Percentiles rank a stretch among this genome's conserved stretches.
These are phyloP conservation scores for Rutidosis leptorrhynchoides DNA, from an alignment of 129 eudicot genomes.

Conservation along the genomic window DNA sequence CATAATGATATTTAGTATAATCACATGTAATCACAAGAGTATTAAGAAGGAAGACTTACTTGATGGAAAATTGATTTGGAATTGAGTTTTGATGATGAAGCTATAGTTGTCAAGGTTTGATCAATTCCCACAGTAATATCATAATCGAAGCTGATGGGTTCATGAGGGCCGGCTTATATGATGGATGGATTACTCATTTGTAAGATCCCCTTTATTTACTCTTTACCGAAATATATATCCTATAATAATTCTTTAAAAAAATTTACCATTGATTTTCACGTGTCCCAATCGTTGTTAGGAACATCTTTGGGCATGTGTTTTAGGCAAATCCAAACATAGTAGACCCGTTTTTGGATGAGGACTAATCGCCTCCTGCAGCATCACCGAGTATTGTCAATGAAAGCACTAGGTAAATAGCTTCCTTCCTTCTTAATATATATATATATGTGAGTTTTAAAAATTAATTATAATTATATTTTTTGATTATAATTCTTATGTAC, in stretches of 20 bases:
- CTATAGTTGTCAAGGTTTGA: too few species aligned
- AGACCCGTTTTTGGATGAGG: conserved; percentile 76
- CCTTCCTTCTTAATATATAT: background rate
- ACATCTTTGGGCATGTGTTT: too few species aligned
- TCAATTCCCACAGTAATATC: too few species aligned
- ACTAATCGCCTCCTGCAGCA: conserved; percentile 78
- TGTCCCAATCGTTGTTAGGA: too few species aligned
- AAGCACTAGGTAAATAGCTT: conserved; percentile 66
- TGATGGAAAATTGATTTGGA: too few species aligned
- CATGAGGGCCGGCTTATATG: conserved; percentile 98
- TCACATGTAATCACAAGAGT: too few species aligned
- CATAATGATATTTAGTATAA: too few species aligned
- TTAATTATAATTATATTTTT: too few species aligned
- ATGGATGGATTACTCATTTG: conserved; percentile 99
- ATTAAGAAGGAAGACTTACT: too few species aligned
- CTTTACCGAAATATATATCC: conserved; percentile 3
- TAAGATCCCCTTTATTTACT: conserved; percentile 32
- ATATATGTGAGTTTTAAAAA: background rate
- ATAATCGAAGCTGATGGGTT: conserved; percentile 97
- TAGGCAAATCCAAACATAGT: conserved; percentile 81
- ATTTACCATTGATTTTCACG: too few species aligned
- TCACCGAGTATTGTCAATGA: conserved; percentile 96
- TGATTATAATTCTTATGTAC: conserved; percentile 18
- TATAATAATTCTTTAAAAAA: too few species aligned
- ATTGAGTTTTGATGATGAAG: too few species aligned